Evolutionary conservation across 371 early-diverging fungal species (phyloP), one percentile per base, ranked within the genome.

Genomic region (Chytridium lagenaria): DNA sequence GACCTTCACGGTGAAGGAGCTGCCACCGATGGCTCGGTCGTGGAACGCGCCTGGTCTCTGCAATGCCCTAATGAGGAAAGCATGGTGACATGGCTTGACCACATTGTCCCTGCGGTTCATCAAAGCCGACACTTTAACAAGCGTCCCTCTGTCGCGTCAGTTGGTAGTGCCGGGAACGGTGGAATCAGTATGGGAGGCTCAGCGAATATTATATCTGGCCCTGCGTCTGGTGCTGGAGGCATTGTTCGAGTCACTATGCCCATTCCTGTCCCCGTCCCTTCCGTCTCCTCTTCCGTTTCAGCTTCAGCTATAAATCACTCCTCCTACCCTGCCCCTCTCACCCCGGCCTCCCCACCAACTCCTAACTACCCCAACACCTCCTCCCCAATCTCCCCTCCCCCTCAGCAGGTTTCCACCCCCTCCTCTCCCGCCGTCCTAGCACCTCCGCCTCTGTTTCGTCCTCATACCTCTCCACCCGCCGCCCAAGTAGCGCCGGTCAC

Each of bases 41-140:
- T 73, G 7, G 37, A 68, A 33, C 68, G 68, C 26, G 37, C 59
- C 10, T 73, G 73, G 73, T 37, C 39, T n/a, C 59, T 73, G 12
- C 55, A 59, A 57, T 68, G 50, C 59, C 7, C 68, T 2, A 67
- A 72, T 40, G 72, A 72, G 33, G 19, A 12, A 23, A 72, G 51
- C 15, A 50, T 72, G 67, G 30, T n/a, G 1, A 19, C 50, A 1
- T 72, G 72, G 72, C 28, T 72, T 1, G 49, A 57, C 36, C 0
- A 19, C 1, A 50, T 72, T 50, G 26, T 28, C 2, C 37, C 66
- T 37, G 26, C 44, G 5, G 16, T 66, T 44, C 66, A 66, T 19
- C 23, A 37, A 44, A 66, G 37, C 39, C 36, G 67, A 33, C 15
- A 65, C 34, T 12, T 7, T 30, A 10, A 28, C 16, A 23, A 67